These are phyloP conservation scores for Ceratocystis ficicola DNA, from an alignment of 2,329 filamentous ascomycete genomes.

Conservation along the genomic window DNA sequence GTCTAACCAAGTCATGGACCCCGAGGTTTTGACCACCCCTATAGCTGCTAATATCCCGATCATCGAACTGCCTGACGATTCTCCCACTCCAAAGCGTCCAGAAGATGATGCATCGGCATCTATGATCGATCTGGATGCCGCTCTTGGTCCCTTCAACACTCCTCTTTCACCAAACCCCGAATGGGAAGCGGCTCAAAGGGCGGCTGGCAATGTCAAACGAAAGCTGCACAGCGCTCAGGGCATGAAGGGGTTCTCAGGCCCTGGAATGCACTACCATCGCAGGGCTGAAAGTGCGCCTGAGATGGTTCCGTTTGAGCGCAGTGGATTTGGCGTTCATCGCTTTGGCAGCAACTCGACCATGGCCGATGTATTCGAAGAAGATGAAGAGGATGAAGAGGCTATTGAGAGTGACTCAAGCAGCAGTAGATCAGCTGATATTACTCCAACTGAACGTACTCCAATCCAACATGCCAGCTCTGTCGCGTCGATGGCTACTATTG, in stretches of 20 bases:
- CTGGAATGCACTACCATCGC: conserved; percentile 63
- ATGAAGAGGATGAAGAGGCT: conserved; percentile 39
- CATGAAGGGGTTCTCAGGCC: conserved; percentile 55
- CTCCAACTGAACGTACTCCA: conserved; percentile 18
- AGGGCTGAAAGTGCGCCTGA: conserved; percentile 72
- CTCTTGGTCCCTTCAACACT: conserved; percentile 83
- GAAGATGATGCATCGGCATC: conserved; percentile 57
- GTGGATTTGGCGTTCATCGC: conserved; percentile 45
- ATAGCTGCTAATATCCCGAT: conserved; percentile 23
- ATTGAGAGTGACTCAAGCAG: conserved; percentile 25
- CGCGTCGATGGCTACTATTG: conserved; percentile 19
- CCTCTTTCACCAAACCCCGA: conserved; percentile 51
- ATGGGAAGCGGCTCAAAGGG: conserved; percentile 54
- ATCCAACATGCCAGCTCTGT: conserved; percentile 20
- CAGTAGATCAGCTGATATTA: conserved; percentile 20
- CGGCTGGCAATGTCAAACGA: conserved; percentile 45
- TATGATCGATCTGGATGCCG: conserved; percentile 89
- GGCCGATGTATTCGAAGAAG: conserved; percentile 79
- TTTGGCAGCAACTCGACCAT: conserved; percentile 60
- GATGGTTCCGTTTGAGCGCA: conserved; percentile 59
- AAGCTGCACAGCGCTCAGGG: conserved; percentile 66
- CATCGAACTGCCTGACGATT: conserved; percentile 24
- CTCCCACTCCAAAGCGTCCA: conserved; percentile 10
- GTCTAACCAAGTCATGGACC: conserved; percentile 21
- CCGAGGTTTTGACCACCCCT: conserved; percentile 16